Evolutionary conservation across 331 rosid genomes (phyloP).

Genomic region (Quercus phellos): DNA sequence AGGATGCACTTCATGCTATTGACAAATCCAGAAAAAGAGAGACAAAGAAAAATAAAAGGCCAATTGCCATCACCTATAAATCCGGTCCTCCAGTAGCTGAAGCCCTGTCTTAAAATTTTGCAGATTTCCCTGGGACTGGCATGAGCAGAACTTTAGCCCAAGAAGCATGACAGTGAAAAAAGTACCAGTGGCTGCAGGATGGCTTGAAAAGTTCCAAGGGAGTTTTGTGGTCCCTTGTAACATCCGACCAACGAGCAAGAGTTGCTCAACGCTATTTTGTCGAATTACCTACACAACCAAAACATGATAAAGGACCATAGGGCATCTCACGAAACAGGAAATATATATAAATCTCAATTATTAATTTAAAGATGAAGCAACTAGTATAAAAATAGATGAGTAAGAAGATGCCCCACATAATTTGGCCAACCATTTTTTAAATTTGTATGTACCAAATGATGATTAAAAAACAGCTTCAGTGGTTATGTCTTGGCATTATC

Average conservation of each 20-base stretch:
- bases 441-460: neutral
- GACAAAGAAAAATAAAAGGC: constrained; percentile 13
- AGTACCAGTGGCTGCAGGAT: constrained; percentile 96
- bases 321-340: neutral
- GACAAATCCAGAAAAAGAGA: constrained; percentile 10
- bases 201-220: constrained; percentile 85
- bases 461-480: neutral
- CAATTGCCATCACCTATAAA: constrained; percentile 55
- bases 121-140: constrained; percentile 85
- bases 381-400: neutral
- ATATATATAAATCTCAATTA: neutral
- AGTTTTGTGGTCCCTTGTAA: constrained; percentile 88
- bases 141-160: constrained; percentile 93
- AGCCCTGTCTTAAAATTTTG: constrained; percentile 80
- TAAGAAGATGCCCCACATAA: neutral
- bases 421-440: neutral
- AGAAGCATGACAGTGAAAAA: constrained; percentile 95
- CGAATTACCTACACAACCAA: constrained; percentile 72
- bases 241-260: constrained; percentile 91
- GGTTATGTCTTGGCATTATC: neutral
- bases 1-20: neutral
- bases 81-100: constrained; percentile 91
- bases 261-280: constrained; percentile 95
- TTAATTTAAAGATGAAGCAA: neutral
- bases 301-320: constrained; percentile 4